phyloP scores from a whole-genome alignment of 768 basidiomycete species.

The Pisolithus tinctorius region DNA sequence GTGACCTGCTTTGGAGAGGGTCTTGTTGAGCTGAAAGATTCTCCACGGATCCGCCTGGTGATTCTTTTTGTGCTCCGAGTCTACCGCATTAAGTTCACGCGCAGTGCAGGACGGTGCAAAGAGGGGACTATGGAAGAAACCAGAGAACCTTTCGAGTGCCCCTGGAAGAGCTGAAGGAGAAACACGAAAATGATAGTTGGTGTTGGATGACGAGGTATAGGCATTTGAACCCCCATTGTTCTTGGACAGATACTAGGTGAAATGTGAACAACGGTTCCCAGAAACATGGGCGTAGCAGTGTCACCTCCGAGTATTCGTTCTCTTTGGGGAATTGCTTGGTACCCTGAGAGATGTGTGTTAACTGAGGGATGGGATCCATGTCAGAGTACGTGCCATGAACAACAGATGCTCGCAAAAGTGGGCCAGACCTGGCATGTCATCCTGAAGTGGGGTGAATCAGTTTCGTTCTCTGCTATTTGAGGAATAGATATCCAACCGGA shows the following conservation, averaged over 20 bases:
- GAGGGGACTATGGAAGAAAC: constrained; percentile 91
- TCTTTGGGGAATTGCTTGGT: constrained; percentile 82
- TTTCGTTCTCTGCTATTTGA: neutral
- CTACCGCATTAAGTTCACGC: constrained; percentile 90
- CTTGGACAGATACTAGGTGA: constrained; percentile 59
- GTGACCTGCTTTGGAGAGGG: constrained; percentile 71
- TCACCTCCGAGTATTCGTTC: constrained; percentile 88
- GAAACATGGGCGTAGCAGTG: constrained; percentile 3
- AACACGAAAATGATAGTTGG: constrained; percentile 81
- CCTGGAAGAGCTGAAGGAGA: constrained; percentile 55
- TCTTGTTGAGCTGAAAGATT: constrained; percentile 92
- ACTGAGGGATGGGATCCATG: neutral
- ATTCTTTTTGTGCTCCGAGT: constrained; percentile 97
- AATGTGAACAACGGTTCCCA: neutral
- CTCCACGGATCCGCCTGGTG: constrained; percentile 86
- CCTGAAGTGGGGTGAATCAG: constrained; percentile 31
- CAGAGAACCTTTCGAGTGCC: constrained; percentile 71
- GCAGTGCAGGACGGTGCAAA: constrained; percentile 81
- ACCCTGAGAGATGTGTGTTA: constrained; percentile 40
- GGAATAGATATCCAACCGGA: constrained; percentile 51
- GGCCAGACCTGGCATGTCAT: constrained; percentile 87
- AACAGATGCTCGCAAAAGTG: constrained; percentile 95
- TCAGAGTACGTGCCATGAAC: constrained; percentile 69
- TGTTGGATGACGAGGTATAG: constrained; percentile 86
- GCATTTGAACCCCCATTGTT: constrained; percentile 90